phyloP scores from a whole-genome alignment of 495 filamentous ascomycete genomes.

The Parachaetomium inaequale region DNA sequence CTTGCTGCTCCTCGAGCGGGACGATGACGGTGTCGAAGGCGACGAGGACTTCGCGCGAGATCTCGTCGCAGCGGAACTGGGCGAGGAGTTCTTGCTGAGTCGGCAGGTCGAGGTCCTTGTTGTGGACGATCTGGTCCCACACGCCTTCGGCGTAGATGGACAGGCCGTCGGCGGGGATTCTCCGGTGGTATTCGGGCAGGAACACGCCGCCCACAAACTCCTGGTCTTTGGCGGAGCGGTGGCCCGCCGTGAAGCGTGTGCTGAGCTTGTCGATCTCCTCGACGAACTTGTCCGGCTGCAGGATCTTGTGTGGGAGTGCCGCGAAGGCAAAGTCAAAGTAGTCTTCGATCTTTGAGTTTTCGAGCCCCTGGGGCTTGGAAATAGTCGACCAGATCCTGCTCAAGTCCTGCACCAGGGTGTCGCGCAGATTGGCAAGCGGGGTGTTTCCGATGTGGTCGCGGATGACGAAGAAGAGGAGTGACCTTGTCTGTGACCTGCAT shows the following conservation, averaged over 20 bases:
- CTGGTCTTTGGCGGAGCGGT: constrained; percentile 66
- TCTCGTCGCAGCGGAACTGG: constrained; percentile 97
- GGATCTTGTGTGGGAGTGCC: constrained; percentile 90
- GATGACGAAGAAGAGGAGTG: constrained; percentile 96
- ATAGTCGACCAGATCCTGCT: constrained; percentile 87
- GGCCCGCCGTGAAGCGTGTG: constrained; percentile 75
- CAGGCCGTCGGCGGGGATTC: constrained; percentile 95
- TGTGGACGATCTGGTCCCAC: constrained; percentile 97
- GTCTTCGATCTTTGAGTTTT: constrained; percentile 84
- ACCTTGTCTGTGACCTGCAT: constrained; percentile 70
- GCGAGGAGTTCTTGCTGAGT: constrained; percentile 96
- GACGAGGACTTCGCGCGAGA: constrained; percentile 77
- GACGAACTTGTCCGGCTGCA: constrained; percentile 90
- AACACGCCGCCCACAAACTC: constrained; percentile 75
- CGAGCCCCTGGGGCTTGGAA: constrained; percentile 83
- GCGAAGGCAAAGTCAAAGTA: constrained; percentile 99
- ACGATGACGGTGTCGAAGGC: constrained; percentile 76
- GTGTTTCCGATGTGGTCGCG: constrained; percentile 92
- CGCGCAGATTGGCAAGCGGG: constrained; percentile 79
- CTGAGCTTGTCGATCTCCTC: constrained; percentile 75
- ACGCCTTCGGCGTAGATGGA: constrained; percentile 87
- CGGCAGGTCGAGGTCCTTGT: constrained; percentile 94
- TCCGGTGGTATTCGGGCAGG: constrained; percentile 87
- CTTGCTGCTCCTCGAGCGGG: constrained; percentile 83
- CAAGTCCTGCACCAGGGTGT: constrained; percentile 86